Evolutionary conservation across 1,284 basidiomycete genomes (phyloP).

Genomic region (Apiotrichum gamsii): DNA sequence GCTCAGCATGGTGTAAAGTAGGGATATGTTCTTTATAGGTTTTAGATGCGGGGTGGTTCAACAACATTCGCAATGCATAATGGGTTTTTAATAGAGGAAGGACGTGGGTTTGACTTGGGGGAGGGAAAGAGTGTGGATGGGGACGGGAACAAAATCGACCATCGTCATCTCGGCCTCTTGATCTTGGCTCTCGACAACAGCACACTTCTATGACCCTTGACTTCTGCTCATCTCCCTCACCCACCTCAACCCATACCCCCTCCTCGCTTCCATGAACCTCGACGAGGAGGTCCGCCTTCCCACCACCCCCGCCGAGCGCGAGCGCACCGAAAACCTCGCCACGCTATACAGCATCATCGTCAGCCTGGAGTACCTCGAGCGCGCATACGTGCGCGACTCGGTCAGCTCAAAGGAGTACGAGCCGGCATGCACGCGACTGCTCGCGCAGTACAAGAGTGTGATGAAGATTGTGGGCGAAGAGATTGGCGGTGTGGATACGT

Average conservation of each 20-base stretch:
- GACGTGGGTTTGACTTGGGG: too few relatives aligned
- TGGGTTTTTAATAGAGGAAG: too few relatives aligned
- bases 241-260: background rate
- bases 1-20: conserved; percentile 38
- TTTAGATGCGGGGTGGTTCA: too few relatives aligned
- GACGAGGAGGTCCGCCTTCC: conserved; percentile 91
- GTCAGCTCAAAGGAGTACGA: conserved; percentile 91
- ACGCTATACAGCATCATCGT: conserved; percentile 90
- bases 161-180: too few relatives aligned
- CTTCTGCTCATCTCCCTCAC: background rate
- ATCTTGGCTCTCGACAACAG: too few relatives aligned
- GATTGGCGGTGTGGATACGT: conserved; percentile 74
- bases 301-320: conserved; percentile 79
- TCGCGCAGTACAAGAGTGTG: conserved; percentile 96
- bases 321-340: conserved; percentile 79
- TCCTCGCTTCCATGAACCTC: conserved; percentile 50
- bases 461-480: conserved; percentile 83
- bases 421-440: conserved; percentile 81
- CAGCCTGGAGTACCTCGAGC: conserved; percentile 86
- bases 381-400: conserved; percentile 89
- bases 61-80: background rate
- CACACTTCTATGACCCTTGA: background rate
- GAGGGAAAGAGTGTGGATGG: background rate
- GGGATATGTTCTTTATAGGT: too few relatives aligned
- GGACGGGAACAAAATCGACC: background rate